A percentile compares a stretch with the other conserved stretches of the same genome.
phyloP scores from a whole-genome alignment of 768 basidiomycete genomes.

The Hydnomerulius pinastri region DNA sequence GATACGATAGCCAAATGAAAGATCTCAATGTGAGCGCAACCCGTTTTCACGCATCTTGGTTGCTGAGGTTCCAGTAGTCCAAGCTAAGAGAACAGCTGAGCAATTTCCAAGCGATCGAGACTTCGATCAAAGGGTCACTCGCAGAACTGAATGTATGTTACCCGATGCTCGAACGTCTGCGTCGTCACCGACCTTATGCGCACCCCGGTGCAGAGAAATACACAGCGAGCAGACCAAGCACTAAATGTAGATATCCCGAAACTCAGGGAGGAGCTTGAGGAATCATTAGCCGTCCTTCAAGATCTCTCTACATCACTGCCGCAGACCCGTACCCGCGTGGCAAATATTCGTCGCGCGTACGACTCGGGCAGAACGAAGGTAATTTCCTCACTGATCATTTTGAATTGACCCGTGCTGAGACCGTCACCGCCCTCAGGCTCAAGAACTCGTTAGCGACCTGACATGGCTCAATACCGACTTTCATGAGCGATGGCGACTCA shows the following conservation, averaged over 20 bases:
- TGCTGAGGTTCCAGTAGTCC: not conserved
- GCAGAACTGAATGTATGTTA: conserved; percentile 56
- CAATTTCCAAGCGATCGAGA: conserved; percentile 75
- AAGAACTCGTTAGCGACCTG: conserved; percentile 61
- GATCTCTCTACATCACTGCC: conserved; percentile 64
- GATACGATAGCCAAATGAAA: conserved; percentile 60
- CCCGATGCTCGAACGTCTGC: not conserved
- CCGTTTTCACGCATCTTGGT: too few species aligned
- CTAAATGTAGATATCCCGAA: conserved; percentile 61
- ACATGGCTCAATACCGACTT: conserved; percentile 80
- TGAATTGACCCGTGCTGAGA: too few species aligned
- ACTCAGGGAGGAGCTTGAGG: conserved; percentile 60
- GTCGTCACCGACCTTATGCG: not conserved
- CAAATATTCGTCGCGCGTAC: conserved; percentile 64
- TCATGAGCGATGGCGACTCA: conserved; percentile 71
- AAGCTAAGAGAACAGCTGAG: conserved; percentile 70
- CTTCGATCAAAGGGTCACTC: conserved; percentile 64
- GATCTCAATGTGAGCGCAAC: conserved; percentile 51
- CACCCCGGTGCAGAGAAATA: conserved; percentile 46
- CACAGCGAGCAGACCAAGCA: conserved; percentile 59
- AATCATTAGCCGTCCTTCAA: conserved; percentile 56
- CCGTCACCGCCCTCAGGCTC: conserved; percentile 62
- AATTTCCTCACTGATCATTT: conserved; percentile 10
- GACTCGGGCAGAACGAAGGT: conserved; percentile 73
- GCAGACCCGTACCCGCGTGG: conserved; percentile 58